Base-by-base conservation (phyloP, 2,329 filamentous ascomycete genomes). In the Microdochium bolleyi region DNA sequence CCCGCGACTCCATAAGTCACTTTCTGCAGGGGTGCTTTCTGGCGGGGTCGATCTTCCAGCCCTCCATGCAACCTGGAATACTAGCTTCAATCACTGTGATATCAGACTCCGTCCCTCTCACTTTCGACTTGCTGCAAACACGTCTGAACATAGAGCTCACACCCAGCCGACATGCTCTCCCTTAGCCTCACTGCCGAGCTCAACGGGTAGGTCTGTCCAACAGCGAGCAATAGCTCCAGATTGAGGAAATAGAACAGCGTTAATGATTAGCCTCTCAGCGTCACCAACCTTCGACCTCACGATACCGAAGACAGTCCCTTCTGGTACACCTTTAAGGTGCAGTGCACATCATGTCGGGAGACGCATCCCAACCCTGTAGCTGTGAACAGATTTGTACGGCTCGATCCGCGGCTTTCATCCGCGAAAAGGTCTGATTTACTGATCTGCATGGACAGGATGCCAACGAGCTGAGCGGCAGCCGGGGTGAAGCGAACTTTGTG, bases 401-500 rank as follows among this genome's bases (percentile, higher is more conserved):
- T 48, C 49, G 9, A 48, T 38, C 32, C 44, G 25, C 22, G 27
- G 8, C 56, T 2, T 22, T 3, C 2, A 1, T 8, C 1, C 9
- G 5, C 7, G 8, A n/a, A 7, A 46, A 7, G 3, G 13, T 22
- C n/a, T n/a, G 21, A 8, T 25, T 14, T 49, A 21, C n/a, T 56
- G 34, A 55, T n/a, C 25, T 21, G 30, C 37, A 49, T 53, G 19
- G 8, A 21, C 57, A 96, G 90, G 92, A 97, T 67, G 80, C 77
- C 64, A 92, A 95, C 66, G 91, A 96, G 58, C 84, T 96, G 69
- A 94, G 89, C 58, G 92, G 92, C 34, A 96, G 92, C 69, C 83
- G 90, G 64, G 94, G 94, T 58, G 92, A 97, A 70, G 94, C 94
- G 56, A 97, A 97, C 71, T 99, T 99, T 70, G 94, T 99, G n/a